Evolutionary conservation across 1,139 yeast species (phyloP), one percentile per base, ranked within the genome.

Genomic region (Yarrowia galli): DNA sequence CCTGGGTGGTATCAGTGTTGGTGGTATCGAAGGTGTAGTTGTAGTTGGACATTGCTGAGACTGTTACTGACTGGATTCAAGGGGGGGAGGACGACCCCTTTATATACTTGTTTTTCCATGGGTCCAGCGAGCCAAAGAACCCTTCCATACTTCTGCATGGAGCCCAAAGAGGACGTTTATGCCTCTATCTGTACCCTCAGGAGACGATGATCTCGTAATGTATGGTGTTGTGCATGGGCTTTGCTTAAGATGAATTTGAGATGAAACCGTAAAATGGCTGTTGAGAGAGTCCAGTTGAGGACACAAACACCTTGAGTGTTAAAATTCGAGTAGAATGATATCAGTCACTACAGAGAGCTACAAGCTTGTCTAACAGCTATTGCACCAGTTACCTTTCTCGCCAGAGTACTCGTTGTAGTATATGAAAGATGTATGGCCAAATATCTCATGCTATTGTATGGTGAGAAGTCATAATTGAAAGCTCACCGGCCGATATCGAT

Each of bases 171-270:
- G 20, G 18, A 46, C 32, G 23, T 46, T 25, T 46, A 25, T 46
- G 51, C 51, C 51, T 4, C 3, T 9, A 2, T 8, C 8, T 20
- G 4, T 20, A 12, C 3, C 0, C 3, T 15, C 15, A 5, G 15
- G n/a, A 7, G 6, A 9, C 8, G n/a, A 16, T 23, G 0, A 15
- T 23, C 18, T 18, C 18, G 20, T 28, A 48, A 10, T 28, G 6
- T 48, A 48, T 48, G 53, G 53, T 48, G 53, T 28, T 48, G 53
- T 48, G 53, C 53, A 48, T 16, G 16, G n/a, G 3, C 2, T 2
- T 1, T 48, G 53, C 38, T n/a, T 48, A 48, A 48, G 22, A 48
- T 28, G 53, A 48, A 28, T 6, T 25, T 22, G 23, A 28, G 28
- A 28, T 28, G 53, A 45, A 45, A 43, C 25, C 16, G 13, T 35